phyloP scores from a whole-genome alignment of 352 stramenopile genomes.

The Phytopythium montanum region DNA sequence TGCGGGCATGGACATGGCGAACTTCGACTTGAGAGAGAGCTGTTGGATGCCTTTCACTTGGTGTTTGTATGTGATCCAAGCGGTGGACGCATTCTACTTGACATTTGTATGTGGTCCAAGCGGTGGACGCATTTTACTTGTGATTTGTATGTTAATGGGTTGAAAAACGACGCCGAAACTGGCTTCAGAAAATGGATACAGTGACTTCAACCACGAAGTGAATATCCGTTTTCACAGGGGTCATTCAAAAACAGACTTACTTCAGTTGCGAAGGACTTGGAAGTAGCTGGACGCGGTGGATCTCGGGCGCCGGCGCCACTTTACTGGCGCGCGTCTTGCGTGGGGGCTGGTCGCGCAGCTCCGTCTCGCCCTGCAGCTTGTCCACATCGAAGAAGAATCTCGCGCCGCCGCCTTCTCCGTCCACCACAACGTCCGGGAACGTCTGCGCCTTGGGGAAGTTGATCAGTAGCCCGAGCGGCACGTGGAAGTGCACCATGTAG shows the following conservation, averaged over 20 bases:
- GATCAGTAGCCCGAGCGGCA: slow-evolving; percentile 31
- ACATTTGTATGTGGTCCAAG: neutral
- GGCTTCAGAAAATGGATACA: slow-evolving; percentile 4
- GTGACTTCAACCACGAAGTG: neutral
- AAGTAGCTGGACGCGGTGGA: slow-evolving; percentile 3
- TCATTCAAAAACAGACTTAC: neutral
- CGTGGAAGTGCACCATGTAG: slow-evolving; percentile 34
- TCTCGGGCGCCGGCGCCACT: slow-evolving; percentile 6
- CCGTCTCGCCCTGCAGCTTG: slow-evolving; percentile 6
- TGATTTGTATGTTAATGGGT: neutral
- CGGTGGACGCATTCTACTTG: neutral
- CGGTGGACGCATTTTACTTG: neutral
- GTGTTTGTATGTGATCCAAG: no score
- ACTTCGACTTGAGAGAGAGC: neutral
- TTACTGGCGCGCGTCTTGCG: slow-evolving; percentile 6
- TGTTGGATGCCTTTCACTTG: no score
- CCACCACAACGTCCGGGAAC: slow-evolving; percentile 20
- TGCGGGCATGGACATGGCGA: neutral
- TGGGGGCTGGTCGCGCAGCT: slow-evolving; percentile 1
- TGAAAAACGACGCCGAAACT: neutral
- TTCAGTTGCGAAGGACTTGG: neutral
- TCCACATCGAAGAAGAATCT: slow-evolving; percentile 5
- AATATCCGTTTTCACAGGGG: neutral
- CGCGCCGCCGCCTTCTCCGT: neutral
- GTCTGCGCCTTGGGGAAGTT: slow-evolving; percentile 33